Evolutionary conservation across 2,329 filamentous ascomycete species (phyloP), one percentile per base, ranked within the genome.

Genomic region (Phyllosticta citrichinensis): DNA sequence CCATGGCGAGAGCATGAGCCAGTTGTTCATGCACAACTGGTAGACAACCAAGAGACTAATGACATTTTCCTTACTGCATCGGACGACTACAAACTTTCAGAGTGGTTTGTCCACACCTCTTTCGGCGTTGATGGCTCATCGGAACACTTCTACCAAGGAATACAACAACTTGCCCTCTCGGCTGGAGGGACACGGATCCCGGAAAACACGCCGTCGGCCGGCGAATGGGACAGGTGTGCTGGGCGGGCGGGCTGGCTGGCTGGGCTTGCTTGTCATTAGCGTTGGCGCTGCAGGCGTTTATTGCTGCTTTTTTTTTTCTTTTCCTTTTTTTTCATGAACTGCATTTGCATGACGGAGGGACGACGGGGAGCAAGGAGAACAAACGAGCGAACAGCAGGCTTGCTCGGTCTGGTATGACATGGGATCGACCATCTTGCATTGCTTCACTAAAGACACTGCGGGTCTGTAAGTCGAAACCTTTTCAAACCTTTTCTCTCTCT

Each of bases 1-100:
- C 74, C 94, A 97, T 70, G 94, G 94, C 74, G 93, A 97, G 78
- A 87, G 87, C 65, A 88, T 90, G 69, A 77, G 73, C 58, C 76
- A 78, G 66, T 73, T 81, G 3, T 81, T 79, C 64, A 73, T 76
- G 68, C 76, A 79, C 52, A 55, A 55, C 65, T 73, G 58, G 58
- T 60, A 60, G 35, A 17, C 6, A 25, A 30, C 24, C 40, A 30
- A 30, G 27, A 19, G 20, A n/a, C 33, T 9, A 53, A 57, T 54
- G 50, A 55, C 40, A 47, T 17, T 19, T 47, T 25, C 47, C 24
- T 17, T 12, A 54, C 10, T 52, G 57, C 52, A 54, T 56, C 22
- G 35, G 51, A 12, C 52, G 52, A 56, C 24, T 11, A 60, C 55
- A 22, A 52, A 11, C 33, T 19, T 11, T 55, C 35, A 20, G 24